Evolutionary conservation across 2,329 filamentous ascomycete genomes (phyloP).

Genomic region (Chaetomium globosum): DNA sequence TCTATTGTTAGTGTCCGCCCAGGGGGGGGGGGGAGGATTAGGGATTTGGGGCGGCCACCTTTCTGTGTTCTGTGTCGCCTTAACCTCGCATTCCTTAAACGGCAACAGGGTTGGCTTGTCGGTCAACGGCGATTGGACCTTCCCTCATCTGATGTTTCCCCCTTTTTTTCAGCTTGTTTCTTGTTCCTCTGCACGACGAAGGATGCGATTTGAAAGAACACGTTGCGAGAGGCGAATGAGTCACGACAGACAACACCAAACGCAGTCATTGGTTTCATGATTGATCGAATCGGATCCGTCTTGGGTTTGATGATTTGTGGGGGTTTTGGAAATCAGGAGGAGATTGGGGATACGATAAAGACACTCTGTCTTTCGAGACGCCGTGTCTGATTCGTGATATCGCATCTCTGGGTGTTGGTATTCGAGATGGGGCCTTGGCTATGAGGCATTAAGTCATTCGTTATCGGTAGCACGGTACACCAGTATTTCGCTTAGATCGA

Average conservation of each 20-base stretch:
- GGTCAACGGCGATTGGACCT: neutral
- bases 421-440: neutral
- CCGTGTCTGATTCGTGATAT: neutral
- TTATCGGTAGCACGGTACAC: neutral
- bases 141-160: neutral
- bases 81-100: slow-evolving; percentile 3
- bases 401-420: neutral
- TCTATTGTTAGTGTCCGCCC: neutral
- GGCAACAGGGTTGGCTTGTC: neutral
- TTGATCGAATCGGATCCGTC: neutral
- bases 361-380: slow-evolving; percentile 6
- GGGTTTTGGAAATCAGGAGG: neutral
- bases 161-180: neutral
- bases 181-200: neutral
- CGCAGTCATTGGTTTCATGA: neutral
- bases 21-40: neutral
- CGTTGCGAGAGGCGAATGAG: slow-evolving; percentile 12
- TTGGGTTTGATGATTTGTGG: neutral
- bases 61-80: neutral
- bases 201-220: slow-evolving; percentile 11
- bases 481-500: neutral
- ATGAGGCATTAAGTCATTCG: neutral
- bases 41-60: neutral
- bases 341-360: slow-evolving; percentile 4
- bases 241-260: neutral